Percentiles rank a stretch among this genome's conserved stretches.
phyloP scores from a whole-genome alignment of 2,329 filamentous ascomycete genomes.

The Colletotrichum endophyticum region DNA sequence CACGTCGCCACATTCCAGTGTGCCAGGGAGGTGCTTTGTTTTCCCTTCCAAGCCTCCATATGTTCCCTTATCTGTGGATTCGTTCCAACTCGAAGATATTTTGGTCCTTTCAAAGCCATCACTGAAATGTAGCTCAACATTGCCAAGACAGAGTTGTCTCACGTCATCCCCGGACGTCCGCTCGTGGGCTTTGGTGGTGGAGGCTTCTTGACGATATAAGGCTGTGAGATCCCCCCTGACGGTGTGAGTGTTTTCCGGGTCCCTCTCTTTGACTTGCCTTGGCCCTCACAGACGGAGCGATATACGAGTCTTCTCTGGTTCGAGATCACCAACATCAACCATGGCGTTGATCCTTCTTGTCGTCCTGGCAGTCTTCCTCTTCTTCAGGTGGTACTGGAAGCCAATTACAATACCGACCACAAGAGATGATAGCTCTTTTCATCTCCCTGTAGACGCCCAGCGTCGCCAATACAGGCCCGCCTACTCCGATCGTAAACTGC shows the following conservation, averaged over 20 bases:
- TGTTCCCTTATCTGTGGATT: not conserved
- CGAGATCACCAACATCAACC: not conserved
- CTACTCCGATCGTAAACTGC: constrained; percentile 4
- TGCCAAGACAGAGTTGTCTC: not conserved
- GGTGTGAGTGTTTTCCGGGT: not conserved
- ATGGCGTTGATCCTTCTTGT: not conserved
- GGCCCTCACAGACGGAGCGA: not conserved
- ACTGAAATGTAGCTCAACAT: not conserved
- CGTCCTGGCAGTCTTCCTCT: not conserved
- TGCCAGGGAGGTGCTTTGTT: not conserved
- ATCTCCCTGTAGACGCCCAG: constrained; percentile 8
- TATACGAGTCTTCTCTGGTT: not conserved
- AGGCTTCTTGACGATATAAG: not conserved
- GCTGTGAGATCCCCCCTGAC: not conserved
- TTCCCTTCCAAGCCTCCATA: not conserved
- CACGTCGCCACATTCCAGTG: not conserved
- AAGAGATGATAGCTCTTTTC: constrained; percentile 20
- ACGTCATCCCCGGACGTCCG: not conserved
- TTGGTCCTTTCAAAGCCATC: not conserved
- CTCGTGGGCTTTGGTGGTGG: not conserved
- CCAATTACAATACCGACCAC: constrained; percentile 16
- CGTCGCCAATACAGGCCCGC: not conserved
- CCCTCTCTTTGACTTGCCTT: not conserved
- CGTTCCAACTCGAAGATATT: not conserved
- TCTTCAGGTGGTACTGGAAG: not conserved